These are phyloP conservation scores for Pyrenula aspistea DNA, from an alignment of 495 filamentous ascomycete species.

Conservation along the genomic window DNA sequence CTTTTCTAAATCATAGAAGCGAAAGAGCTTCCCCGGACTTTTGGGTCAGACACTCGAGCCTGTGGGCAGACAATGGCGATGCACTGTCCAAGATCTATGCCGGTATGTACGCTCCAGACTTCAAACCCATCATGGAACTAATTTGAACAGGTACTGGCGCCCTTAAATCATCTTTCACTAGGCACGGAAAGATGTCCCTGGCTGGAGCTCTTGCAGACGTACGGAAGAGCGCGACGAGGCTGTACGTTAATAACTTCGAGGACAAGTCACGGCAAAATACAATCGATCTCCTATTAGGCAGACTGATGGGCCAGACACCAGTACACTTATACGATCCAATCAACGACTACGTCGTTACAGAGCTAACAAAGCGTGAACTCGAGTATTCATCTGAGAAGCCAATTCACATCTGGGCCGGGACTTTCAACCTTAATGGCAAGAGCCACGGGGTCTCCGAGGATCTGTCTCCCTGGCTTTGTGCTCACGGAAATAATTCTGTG, in stretches of 20 bases:
- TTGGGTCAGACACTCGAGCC: constrained; percentile 75
- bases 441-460: constrained; percentile 65
- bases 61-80: constrained; percentile 99
- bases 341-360: constrained; percentile 72
- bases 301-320: constrained; percentile 68
- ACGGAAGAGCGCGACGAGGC: constrained; percentile 80
- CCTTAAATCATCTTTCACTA: constrained; percentile 90
- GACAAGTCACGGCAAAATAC: constrained; percentile 89
- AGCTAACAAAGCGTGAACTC: constrained; percentile 48
- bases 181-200: constrained; percentile 89
- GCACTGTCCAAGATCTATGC: constrained; percentile 91
- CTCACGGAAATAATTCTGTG: constrained; percentile 34
- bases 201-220: constrained; percentile 91
- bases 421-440: constrained; percentile 89
- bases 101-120: constrained; percentile 23
- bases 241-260: constrained; percentile 95
- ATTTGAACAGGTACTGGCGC: constrained; percentile 52
- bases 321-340: constrained; percentile 88
- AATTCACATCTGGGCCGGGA: constrained; percentile 66
- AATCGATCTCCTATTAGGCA: constrained; percentile 81
- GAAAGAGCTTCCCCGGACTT: constrained; percentile 62
- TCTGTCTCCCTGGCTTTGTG: constrained; percentile 72
- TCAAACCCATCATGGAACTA: not conserved
- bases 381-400: constrained; percentile 42
- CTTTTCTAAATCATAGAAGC: constrained; percentile 58